phyloP scores from a whole-genome alignment of 352 stramenopile species.

The Globisporangium irregulare region DNA sequence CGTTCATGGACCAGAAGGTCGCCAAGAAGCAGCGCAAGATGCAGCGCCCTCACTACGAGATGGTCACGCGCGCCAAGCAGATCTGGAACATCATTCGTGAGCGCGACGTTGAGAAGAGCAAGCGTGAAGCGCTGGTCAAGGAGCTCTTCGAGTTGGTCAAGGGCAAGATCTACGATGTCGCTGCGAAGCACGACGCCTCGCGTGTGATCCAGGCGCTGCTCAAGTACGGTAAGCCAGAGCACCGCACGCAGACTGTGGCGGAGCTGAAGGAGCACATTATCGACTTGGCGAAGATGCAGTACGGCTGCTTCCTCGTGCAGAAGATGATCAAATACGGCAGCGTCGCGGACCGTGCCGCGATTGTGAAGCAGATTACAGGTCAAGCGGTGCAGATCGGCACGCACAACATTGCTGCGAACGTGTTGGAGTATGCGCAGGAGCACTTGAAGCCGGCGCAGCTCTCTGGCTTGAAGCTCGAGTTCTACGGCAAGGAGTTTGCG shows the following conservation, averaged over 20 bases:
- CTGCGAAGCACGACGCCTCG: slow-evolving; percentile 94
- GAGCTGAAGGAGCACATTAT: slow-evolving; percentile 93
- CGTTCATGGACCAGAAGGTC: slow-evolving; percentile 83
- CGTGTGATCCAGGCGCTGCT: slow-evolving; percentile 95
- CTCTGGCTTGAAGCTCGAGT: slow-evolving; percentile 84
- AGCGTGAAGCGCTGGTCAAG: slow-evolving; percentile 83
- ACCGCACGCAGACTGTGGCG: slow-evolving; percentile 83
- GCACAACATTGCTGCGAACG: slow-evolving; percentile 93
- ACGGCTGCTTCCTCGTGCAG: slow-evolving; percentile 96
- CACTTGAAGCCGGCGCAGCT: slow-evolving; percentile 86
- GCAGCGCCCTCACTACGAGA: slow-evolving; percentile 91
- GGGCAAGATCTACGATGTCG: slow-evolving; percentile 93
- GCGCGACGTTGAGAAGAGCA: slow-evolving; percentile 76
- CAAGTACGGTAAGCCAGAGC: slow-evolving; percentile 89
- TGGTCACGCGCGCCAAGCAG: slow-evolving; percentile 91
- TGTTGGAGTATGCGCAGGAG: slow-evolving; percentile 91
- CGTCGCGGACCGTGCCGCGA: slow-evolving; percentile 67
- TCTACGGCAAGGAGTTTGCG: slow-evolving; percentile 87
- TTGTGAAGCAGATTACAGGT: slow-evolving; percentile 92
- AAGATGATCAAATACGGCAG: slow-evolving; percentile 96
- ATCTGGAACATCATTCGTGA: slow-evolving; percentile 96
- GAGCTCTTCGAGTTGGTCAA: slow-evolving; percentile 92
- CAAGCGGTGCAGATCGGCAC: slow-evolving; percentile 92
- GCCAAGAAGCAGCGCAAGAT: slow-evolving; percentile 95
- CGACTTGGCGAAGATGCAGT: slow-evolving; percentile 95